Evolutionary conservation across 805 yeast species (phyloP).

Genomic region (Metschnikowia arizonensis): DNA sequence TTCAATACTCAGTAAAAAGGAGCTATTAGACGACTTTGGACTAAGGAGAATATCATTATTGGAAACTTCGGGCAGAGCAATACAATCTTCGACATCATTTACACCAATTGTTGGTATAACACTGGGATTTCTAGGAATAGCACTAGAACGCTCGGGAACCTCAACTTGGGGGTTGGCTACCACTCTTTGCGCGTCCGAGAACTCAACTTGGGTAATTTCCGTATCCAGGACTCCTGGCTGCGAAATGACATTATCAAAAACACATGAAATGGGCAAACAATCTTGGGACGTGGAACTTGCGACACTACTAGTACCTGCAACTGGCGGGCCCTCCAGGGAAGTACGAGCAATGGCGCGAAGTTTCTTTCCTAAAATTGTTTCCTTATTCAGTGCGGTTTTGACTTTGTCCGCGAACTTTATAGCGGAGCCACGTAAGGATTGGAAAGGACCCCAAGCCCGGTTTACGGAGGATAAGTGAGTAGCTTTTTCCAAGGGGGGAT

Average conservation of each 20-base stretch:
- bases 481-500: neutral
- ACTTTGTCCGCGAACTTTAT: slow-evolving; percentile 1
- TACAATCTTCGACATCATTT: too few species aligned
- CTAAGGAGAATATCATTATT: neutral
- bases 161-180: neutral
- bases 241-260: slow-evolving; percentile 1
- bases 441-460: neutral
- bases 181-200: neutral
- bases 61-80: neutral
- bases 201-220: neutral
- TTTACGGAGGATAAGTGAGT: neutral
- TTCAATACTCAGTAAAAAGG: slow-evolving; percentile 1
- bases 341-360: neutral
- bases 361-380: too few species aligned
- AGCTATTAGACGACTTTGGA: neutral
- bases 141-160: neutral
- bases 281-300: neutral
- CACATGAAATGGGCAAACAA: neutral
- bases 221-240: slow-evolving; percentile 3
- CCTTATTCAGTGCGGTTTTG: neutral
- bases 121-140: neutral
- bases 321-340: slow-evolving; percentile 3
- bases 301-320: neutral
- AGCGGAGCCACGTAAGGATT: neutral
- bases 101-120: neutral